Base-by-base conservation (phyloP, 2,329 filamentous ascomycete species). In the Claviceps sp. region DNA sequence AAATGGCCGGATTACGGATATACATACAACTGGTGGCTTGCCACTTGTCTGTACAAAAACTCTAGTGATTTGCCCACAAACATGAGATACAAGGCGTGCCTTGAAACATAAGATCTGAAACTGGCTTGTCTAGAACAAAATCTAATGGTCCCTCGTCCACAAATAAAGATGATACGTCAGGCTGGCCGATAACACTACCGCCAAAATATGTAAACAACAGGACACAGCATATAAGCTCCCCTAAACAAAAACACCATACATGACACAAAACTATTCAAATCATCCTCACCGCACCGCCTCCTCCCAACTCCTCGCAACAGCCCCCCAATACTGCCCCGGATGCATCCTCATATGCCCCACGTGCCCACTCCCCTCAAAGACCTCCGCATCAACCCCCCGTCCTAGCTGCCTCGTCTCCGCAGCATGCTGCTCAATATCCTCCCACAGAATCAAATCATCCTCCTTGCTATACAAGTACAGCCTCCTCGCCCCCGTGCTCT, bases 261-360 rank as follows among this genome's bases (percentile, higher is more conserved):
- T 42, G 30, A 16, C 34, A n/a, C 5, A 38, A 3, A 26, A 22
- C 38, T n/a, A 20, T 16, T 11, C 30, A 34, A 34, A 34, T 14
- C 34, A 18, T 20, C 4, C 24, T 18, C 20, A 3, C 30, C 30
- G 47, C 9, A 50, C 14, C 16, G 46, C 50, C 42, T 37, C 24
- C 38, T 44, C 38, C 65, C 65, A 67, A 1, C 63, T 60, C 3
- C 55, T 52, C 11, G 50, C 49, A 8, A 77, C 72, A 0, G 69
- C 63, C 1, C 57, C 60, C 81, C 81, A 85, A 59, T 85, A 85
- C 61, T 74, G 69, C 37, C 70, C 70, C 1, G 75, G 72, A 52
- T 81, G 73, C 62, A 72, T 65, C 18, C 75, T 68, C 67, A 84
- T 75, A 60, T 84, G 79, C 1, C 77, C 78, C 18, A 82, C 81